Percentiles rank a stretch among this genome's conserved stretches.
Evolutionary conservation across 2,329 filamentous ascomycete genomes (phyloP).

Genomic region (Aspergillus aculeatinus): DNA sequence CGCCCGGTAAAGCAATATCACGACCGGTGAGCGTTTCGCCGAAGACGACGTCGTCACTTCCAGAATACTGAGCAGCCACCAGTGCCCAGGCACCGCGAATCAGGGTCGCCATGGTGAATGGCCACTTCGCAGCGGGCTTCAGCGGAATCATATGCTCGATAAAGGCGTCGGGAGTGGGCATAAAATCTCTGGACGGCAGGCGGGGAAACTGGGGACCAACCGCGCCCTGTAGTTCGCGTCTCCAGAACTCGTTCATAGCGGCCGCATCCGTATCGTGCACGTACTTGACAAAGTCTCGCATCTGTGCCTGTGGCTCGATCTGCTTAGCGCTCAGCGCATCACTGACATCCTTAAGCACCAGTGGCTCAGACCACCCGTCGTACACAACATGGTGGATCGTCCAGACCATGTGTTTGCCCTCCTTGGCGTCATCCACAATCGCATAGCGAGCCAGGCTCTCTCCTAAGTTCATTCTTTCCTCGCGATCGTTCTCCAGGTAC

Average conservation of each 20-base stretch:
- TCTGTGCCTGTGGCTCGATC: constrained; percentile 26
- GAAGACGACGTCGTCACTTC: constrained; percentile 49
- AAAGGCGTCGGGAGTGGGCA: constrained; percentile 45
- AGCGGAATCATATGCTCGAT: constrained; percentile 45
- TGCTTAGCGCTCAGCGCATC: constrained; percentile 24
- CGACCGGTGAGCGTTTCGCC: constrained; percentile 53
- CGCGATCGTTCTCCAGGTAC: constrained; percentile 29
- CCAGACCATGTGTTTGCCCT: constrained; percentile 46
- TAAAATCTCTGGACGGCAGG: constrained; percentile 49
- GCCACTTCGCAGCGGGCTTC: constrained; percentile 21
- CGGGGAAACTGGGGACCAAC: constrained; percentile 52
- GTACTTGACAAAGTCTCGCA: constrained; percentile 52
- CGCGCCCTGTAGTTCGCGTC: constrained; percentile 45
- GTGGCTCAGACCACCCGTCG: constrained; percentile 49
- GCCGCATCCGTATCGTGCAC: constrained; percentile 44
- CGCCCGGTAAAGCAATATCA: constrained; percentile 45
- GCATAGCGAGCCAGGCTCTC: constrained; percentile 37
- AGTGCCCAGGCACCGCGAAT: constrained; percentile 52
- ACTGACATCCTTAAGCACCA: constrained; percentile 37
- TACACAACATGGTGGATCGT: constrained; percentile 55
- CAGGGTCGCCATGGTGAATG: constrained; percentile 48
- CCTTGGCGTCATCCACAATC: constrained; percentile 27
- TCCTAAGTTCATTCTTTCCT: constrained; percentile 35
- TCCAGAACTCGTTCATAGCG: constrained; percentile 50
- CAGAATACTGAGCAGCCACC: constrained; percentile 46